phyloP scores from a whole-genome alignment of 1,284 basidiomycete species.

The Ustilago sp. region DNA sequence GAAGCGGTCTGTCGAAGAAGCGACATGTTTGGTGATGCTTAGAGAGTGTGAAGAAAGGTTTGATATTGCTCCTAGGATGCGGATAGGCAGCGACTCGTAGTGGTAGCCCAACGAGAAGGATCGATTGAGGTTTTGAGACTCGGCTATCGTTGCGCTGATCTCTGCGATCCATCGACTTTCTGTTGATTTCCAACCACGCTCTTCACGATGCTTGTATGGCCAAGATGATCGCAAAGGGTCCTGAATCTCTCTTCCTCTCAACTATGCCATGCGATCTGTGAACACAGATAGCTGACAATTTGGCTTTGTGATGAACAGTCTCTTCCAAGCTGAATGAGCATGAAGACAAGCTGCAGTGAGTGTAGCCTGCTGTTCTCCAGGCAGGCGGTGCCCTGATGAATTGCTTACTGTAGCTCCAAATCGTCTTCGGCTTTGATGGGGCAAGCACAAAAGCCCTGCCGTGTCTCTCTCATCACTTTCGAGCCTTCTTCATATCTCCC shows the following conservation, averaged over 20 bases:
- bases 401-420: too few species aligned
- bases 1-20: constrained; percentile 40
- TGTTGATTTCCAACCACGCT: constrained; percentile 8
- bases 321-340: background rate
- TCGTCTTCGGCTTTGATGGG: constrained; percentile 26
- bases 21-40: constrained; percentile 24
- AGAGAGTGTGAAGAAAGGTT: background rate
- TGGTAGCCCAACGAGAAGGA: background rate
- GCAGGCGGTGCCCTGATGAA: background rate
- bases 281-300: background rate
- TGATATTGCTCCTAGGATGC: background rate
- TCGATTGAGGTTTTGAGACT: background rate
- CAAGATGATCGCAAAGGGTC: background rate
- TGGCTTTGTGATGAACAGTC: background rate
- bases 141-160: background rate
- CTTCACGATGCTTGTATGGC: background rate
- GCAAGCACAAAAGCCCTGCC: background rate
- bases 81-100: background rate
- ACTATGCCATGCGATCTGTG: background rate
- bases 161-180: background rate
- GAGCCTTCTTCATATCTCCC: constrained; percentile 1
- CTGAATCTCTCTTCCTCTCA: background rate
- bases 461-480: background rate
- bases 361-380: background rate
- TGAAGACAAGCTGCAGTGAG: background rate